A percentile compares a stretch with the other conserved stretches of the same genome.
Evolutionary conservation across 495 filamentous ascomycete species (phyloP).

Genomic region (Aspergillus nidulans): DNA sequence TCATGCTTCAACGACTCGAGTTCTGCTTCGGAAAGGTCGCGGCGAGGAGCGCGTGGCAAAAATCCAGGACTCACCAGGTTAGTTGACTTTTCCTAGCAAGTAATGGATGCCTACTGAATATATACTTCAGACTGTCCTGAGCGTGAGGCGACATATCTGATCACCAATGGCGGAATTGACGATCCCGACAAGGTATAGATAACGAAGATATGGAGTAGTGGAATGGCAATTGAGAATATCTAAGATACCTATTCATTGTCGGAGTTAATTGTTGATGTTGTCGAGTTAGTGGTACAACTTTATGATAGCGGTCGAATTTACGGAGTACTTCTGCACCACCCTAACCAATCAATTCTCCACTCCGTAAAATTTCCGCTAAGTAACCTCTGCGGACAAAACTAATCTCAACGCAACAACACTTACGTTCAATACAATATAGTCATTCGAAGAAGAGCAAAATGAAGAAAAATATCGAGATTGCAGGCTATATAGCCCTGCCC

Average conservation of each 20-base stretch:
- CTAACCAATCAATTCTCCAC: conserved; percentile 1
- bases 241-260: background rate
- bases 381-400: conserved; percentile 4
- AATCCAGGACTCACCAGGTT: conserved; percentile 72
- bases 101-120: conserved; percentile 5
- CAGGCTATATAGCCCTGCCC: conserved; percentile 44
- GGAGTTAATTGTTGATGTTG: conserved; percentile 1
- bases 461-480: conserved; percentile 41
- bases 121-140: conserved; percentile 60
- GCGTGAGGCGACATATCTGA: conserved; percentile 73
- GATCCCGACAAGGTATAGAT: conserved; percentile 59
- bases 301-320: background rate
- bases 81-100: conserved; percentile 11
- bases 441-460: conserved; percentile 20
- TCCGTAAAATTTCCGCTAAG: conserved; percentile 6
- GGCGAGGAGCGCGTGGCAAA: conserved; percentile 79
- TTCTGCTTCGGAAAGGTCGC: conserved; percentile 70
- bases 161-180: conserved; percentile 72
- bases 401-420: conserved; percentile 10
- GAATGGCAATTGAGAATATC: background rate
- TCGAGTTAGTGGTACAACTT: background rate
- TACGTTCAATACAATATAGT: background rate
- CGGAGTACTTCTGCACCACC: background rate
- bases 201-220: background rate
- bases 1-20: conserved; percentile 70